Percentiles rank a stretch among this genome's conserved stretches.
phyloP scores from a whole-genome alignment of 1,284 basidiomycete genomes.

The Golubevia pallescens region DNA sequence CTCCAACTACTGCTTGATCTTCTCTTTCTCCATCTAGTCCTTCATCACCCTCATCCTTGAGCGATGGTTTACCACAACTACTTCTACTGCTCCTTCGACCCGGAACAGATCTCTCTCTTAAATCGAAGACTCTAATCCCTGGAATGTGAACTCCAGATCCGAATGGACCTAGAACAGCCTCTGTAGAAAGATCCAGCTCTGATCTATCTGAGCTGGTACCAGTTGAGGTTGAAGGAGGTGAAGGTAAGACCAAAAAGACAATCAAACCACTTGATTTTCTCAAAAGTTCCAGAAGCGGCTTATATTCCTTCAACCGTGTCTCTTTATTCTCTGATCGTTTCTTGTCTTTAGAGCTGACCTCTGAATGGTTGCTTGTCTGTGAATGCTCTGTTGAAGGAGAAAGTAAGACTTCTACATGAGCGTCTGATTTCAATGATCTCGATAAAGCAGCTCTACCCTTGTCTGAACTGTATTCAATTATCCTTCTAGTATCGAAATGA shows the following conservation, averaged over 20 bases:
- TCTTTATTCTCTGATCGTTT: too few species aligned
- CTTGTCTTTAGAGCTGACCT: too few species aligned
- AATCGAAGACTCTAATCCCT: background rate
- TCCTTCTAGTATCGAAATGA: slow-evolving; percentile 13
- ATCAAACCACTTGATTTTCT: too few species aligned
- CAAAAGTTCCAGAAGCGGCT: too few species aligned
- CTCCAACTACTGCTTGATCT: background rate
- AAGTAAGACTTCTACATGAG: slow-evolving; percentile 12
- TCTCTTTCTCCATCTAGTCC: background rate
- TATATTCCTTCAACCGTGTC: too few species aligned
- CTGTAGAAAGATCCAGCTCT: too few species aligned
- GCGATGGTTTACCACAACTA: background rate
- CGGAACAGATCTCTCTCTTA: background rate
- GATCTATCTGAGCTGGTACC: too few species aligned
- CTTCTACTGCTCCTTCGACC: background rate
- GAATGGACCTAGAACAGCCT: too few species aligned
- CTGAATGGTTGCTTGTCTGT: too few species aligned
- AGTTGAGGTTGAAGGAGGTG: too few species aligned
- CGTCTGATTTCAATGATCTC: slow-evolving; percentile 14
- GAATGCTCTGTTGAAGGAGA: too few species aligned
- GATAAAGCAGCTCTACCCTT: slow-evolving; percentile 12
- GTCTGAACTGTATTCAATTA: slow-evolving; percentile 14
- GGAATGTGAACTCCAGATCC: background rate
- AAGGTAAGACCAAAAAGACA: too few species aligned
- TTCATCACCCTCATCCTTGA: background rate